Percentiles rank a stretch among this genome's conserved stretches.
These are phyloP conservation scores for Clarireedia monteithiana DNA, from an alignment of 2,329 filamentous ascomycete species.

Conservation along the genomic window DNA sequence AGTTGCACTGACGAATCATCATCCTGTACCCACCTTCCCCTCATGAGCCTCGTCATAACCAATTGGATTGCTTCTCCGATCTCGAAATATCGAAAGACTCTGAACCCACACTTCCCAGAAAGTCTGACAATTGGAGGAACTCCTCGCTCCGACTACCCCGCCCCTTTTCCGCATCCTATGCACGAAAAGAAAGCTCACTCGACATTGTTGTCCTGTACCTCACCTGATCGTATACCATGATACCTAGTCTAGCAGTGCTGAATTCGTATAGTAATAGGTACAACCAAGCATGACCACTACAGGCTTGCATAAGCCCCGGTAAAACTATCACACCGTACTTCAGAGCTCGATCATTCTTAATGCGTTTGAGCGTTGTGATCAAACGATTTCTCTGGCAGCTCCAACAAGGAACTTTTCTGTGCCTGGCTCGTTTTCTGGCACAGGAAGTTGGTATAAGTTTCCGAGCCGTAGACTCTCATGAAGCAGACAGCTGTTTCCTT, in stretches of 20 bases:
- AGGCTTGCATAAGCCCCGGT: not conserved
- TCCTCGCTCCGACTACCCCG: conserved; percentile 1
- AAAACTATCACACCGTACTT: not conserved
- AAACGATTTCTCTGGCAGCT: not conserved
- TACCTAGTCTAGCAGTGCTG: not conserved
- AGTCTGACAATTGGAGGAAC: not conserved
- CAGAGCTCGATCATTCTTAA: not conserved
- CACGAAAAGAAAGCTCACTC: not conserved
- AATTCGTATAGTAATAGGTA: conserved; percentile 7
- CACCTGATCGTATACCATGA: conserved; percentile 1
- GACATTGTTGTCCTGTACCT: not conserved
- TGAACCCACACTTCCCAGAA: not conserved
- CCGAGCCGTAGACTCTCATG: too few species aligned
- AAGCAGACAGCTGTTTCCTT: not conserved
- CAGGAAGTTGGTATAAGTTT: too few species aligned
- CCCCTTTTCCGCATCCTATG: not conserved
- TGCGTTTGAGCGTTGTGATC: not conserved
- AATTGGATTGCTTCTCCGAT: not conserved
- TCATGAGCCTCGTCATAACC: not conserved
- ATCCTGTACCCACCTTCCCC: not conserved
- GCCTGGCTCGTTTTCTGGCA: too few species aligned
- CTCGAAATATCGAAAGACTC: not conserved
- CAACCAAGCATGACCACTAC: not conserved
- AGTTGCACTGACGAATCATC: too few species aligned
- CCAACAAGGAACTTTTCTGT: too few species aligned